Percentiles rank a stretch among this genome's conserved stretches.
Conservation (phyloP, 495 filamentous ascomycete genomes). For the Penicillium pulvis region DNA sequence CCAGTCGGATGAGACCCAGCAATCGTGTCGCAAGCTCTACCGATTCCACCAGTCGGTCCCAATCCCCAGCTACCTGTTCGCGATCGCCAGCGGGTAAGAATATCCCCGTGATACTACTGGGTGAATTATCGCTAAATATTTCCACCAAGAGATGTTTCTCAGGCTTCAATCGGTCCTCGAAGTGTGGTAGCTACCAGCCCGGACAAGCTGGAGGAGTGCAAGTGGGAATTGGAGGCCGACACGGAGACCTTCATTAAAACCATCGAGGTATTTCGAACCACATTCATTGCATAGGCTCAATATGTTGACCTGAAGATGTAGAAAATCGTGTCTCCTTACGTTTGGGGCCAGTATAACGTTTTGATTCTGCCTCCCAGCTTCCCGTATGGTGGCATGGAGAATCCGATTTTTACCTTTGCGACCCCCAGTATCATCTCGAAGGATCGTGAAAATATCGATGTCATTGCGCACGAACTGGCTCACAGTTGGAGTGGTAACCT, state of each 20-base stretch:
- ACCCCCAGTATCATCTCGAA: slow-evolving; percentile 91
- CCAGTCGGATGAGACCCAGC: slow-evolving; percentile 45
- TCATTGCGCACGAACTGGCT: slow-evolving; percentile 91
- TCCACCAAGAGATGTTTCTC: slow-evolving; percentile 66
- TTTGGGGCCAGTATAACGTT: slow-evolving; percentile 94
- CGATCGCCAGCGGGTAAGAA: slow-evolving; percentile 74
- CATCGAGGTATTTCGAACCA: slow-evolving; percentile 59
- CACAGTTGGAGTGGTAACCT: slow-evolving; percentile 95
- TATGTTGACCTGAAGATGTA: slow-evolving; percentile 12
- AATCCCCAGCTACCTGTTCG: slow-evolving; percentile 93
- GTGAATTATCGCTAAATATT: not conserved
- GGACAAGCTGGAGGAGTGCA: slow-evolving; percentile 77
- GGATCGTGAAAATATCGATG: slow-evolving; percentile 91
- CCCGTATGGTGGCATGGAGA: slow-evolving; percentile 92
- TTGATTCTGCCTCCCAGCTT: slow-evolving; percentile 89
- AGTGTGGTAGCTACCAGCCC: slow-evolving; percentile 84
- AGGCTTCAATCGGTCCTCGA: slow-evolving; percentile 80
- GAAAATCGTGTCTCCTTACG: slow-evolving; percentile 83
- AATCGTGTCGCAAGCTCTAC: slow-evolving; percentile 59
- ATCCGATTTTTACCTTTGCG: slow-evolving; percentile 90
- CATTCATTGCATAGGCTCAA: not conserved
- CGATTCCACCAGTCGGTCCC: slow-evolving; percentile 86
- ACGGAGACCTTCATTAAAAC: slow-evolving; percentile 89
- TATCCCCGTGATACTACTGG: not conserved
- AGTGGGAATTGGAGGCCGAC: slow-evolving; percentile 87